Evolutionary conservation across 169 alveolate genomes (phyloP).

Genomic region (Toxoplasma gondii): DNA sequence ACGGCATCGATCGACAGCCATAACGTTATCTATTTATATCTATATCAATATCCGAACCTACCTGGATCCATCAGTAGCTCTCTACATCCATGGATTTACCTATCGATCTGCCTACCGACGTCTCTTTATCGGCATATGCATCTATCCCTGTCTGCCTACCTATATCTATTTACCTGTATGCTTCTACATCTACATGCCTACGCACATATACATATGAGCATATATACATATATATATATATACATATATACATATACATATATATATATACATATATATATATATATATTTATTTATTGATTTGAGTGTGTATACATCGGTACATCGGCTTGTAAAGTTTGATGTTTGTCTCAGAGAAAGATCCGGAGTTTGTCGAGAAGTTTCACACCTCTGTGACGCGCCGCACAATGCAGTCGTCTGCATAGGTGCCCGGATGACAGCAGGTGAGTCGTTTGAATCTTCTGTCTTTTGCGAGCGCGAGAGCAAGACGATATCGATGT

Average conservation of each 20-base stretch:
- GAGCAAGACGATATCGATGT: slow-evolving; percentile 95
- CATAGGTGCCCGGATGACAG: slow-evolving; percentile 98
- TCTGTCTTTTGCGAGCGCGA: slow-evolving; percentile 94
- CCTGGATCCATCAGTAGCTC: too few relatives aligned
- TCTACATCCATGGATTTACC: too few relatives aligned
- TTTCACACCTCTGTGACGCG: slow-evolving; percentile 85
- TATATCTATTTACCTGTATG: not conserved
- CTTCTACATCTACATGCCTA: not conserved
- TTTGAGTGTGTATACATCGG: not conserved
- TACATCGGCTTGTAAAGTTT: not conserved
- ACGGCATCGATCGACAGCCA: too few relatives aligned
- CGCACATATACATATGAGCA: not conserved
- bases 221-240: not conserved
- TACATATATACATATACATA: not conserved
- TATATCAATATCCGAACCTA: too few relatives aligned
- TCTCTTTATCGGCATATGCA: not conserved
- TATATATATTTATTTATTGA: not conserved
- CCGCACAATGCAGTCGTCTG: slow-evolving; percentile 98
- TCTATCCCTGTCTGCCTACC: not conserved
- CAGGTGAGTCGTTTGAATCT: slow-evolving; percentile 95
- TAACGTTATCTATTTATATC: too few relatives aligned
- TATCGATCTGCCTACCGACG: too few relatives aligned
- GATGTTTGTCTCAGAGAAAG: too few relatives aligned
- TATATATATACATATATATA: not conserved
- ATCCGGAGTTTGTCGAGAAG: too few relatives aligned